Evolutionary conservation across 495 filamentous ascomycete species (phyloP), one percentile per base, ranked within the genome.

Genomic region (Penicillium manginii): DNA sequence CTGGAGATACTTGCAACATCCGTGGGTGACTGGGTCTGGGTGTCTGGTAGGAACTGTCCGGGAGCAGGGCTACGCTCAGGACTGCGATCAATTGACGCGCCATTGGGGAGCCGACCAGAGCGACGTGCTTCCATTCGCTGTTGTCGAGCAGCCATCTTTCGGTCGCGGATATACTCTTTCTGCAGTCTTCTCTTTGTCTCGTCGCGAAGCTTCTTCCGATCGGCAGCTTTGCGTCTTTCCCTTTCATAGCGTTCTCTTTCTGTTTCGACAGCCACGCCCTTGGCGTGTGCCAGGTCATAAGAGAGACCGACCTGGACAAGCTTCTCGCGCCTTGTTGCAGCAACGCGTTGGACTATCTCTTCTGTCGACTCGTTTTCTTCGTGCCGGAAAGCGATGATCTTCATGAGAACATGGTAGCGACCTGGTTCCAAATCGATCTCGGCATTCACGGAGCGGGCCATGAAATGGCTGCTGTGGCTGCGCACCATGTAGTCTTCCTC

Each of bases 401-500:
- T 91, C 72, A 96, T 83, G 15, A 94, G 70, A 12, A 96, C 84
- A 2, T 80, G 81, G 68, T 97, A 97, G 58, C 85, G 86, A 32
- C 92, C 93, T 0, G 90, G 83, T 50, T 94, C 89, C 15, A 97
- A 84, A 19, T 91, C 79, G 9, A 96, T 79, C 65, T 97, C 93
- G 19, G 88, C 88, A 51, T 87, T 92, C 39, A 92, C 89, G 4
- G 89, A 91, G 18, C 93, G 89, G 22, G 68, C 80, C 83, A 92
- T 91, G 45, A 83, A 83, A 52, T 87, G 87, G 49, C 83, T 84
- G 35, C 81, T 83, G 45, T 88, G 86, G 58, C 86, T 91, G 57
- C 91, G 90, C 11, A 96, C 88, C 29, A 96, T 85, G 66, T 96
- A 97, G 51, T 93, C 89, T 49, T 90, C 81, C 54, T 96, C 85